These are phyloP conservation scores for Calonectria crousiana DNA, from an alignment of 2,329 filamentous ascomycete species.

Conservation along the genomic window DNA sequence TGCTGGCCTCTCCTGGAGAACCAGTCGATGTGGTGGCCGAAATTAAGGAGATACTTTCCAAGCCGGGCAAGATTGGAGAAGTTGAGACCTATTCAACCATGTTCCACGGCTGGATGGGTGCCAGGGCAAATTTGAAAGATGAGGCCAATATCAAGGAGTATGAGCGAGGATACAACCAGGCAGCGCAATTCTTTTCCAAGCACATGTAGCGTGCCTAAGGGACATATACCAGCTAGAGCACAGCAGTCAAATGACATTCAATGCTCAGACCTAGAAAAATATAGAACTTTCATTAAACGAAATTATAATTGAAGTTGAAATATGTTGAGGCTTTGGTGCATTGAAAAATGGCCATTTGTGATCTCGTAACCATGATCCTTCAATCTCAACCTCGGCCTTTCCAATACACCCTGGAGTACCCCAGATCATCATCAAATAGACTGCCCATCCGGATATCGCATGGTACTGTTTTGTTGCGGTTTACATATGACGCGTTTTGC, in stretches of 20 bases:
- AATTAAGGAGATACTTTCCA: constrained; percentile 55
- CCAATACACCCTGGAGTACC: constrained; percentile 2
- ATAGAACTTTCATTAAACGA: background rate
- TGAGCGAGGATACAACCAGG: constrained; percentile 61
- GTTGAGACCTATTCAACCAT: constrained; percentile 64
- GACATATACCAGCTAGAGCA: background rate
- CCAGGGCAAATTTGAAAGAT: constrained; percentile 60
- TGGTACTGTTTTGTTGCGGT: background rate
- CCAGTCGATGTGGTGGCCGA: constrained; percentile 56
- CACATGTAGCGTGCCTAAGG: constrained; percentile 45
- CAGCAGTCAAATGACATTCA: background rate
- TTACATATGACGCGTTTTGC: background rate
- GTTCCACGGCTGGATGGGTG: constrained; percentile 72
- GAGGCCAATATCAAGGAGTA: constrained; percentile 60
- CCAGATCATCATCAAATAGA: background rate
- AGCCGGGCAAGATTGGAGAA: constrained; percentile 51
- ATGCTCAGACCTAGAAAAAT: background rate
- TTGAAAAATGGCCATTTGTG: background rate
- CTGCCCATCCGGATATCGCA: background rate
- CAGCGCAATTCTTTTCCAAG: constrained; percentile 57
- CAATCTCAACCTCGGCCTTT: background rate
- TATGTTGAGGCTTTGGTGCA: too few relatives aligned
- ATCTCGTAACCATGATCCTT: too few relatives aligned
- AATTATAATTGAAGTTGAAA: background rate
- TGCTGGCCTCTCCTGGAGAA: constrained; percentile 64